Evolutionary conservation across 2,329 filamentous ascomycete genomes (phyloP).

Genomic region (Cladosporium sp.): DNA sequence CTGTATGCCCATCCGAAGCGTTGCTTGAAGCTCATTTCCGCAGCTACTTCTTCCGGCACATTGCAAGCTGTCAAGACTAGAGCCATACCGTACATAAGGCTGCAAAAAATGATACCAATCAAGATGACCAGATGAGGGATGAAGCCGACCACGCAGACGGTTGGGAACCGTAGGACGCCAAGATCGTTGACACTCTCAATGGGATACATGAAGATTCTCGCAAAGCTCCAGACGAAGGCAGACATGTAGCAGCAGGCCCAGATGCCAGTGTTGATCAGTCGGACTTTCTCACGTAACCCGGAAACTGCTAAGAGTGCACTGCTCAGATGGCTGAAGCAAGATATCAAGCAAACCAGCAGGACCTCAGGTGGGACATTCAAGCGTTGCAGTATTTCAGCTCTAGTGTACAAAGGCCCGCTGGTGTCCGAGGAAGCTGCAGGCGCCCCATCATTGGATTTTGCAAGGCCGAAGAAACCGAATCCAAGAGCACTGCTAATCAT

Average conservation of each 20-base stretch:
- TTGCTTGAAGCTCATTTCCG: conserved; percentile 48
- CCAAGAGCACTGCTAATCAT: conserved; percentile 77
- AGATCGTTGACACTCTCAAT: conserved; percentile 58
- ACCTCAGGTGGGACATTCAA: conserved; percentile 90
- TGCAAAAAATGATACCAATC: conserved; percentile 70
- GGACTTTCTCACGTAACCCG: conserved; percentile 70
- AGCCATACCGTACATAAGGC: conserved; percentile 71
- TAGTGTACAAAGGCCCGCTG: conserved; percentile 24
- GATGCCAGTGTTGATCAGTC: conserved; percentile 81
- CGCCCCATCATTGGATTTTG: conserved; percentile 40
- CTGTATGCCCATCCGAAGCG: conserved; percentile 68
- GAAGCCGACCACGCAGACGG: conserved; percentile 91
- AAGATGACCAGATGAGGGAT: conserved; percentile 90
- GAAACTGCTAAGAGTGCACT: conserved; percentile 80
- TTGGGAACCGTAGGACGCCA: conserved; percentile 80
- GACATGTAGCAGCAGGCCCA: conserved; percentile 90
- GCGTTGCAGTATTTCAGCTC: conserved; percentile 59
- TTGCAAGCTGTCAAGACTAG: conserved; percentile 70
- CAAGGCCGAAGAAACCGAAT: conserved; percentile 61
- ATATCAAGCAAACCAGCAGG: conserved; percentile 80
- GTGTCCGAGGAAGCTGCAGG: conserved; percentile 21
- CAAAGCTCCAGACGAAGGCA: conserved; percentile 73
- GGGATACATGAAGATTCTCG: conserved; percentile 38
- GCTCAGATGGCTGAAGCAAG: conserved; percentile 79
- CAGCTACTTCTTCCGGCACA: conserved; percentile 49